Conservation (phyloP, 805 yeast species). For the Myxozyma neotropica region DNA sequence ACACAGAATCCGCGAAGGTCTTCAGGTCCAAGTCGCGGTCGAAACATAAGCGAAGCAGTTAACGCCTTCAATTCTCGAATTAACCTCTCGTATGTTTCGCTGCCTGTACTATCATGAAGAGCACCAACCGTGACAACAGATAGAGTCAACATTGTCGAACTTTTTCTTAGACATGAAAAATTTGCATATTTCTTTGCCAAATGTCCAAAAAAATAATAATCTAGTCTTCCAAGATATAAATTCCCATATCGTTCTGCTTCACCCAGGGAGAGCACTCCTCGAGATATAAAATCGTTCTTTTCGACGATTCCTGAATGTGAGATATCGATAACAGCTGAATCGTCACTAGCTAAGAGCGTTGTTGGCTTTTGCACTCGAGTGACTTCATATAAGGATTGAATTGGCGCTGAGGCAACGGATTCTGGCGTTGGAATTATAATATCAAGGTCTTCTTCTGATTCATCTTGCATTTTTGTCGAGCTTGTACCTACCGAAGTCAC, state of each 20-base stretch:
- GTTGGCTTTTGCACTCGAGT: constrained; percentile 10
- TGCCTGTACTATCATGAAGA: constrained; percentile 23
- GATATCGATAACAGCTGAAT: not conserved
- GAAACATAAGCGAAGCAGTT: constrained; percentile 17
- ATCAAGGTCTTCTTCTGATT: constrained; percentile 3
- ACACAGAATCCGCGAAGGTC: constrained; percentile 23
- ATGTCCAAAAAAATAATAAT: constrained; percentile 24
- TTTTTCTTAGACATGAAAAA: constrained; percentile 10
- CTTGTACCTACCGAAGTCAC: not conserved
- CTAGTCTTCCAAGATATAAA: constrained; percentile 17
- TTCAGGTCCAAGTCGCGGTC: constrained; percentile 20
- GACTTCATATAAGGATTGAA: constrained; percentile 23
- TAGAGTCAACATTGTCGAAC: constrained; percentile 21
- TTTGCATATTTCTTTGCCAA: constrained; percentile 7
- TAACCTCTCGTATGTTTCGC: constrained; percentile 19
- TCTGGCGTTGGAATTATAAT: constrained; percentile 10
- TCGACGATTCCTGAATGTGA: constrained; percentile 17
- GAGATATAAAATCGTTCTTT: constrained; percentile 16
- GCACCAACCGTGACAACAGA: constrained; percentile 28
- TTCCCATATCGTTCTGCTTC: constrained; percentile 23
- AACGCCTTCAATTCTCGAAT: constrained; percentile 14
- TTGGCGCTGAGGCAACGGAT: constrained; percentile 26
- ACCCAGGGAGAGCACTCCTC: constrained; percentile 14
- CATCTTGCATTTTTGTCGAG: not conserved
- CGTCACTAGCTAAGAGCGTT: not conserved